These are phyloP conservation scores for Aspergillus sp. DNA, from an alignment of 2,329 filamentous ascomycete genomes.

Conservation along the genomic window DNA sequence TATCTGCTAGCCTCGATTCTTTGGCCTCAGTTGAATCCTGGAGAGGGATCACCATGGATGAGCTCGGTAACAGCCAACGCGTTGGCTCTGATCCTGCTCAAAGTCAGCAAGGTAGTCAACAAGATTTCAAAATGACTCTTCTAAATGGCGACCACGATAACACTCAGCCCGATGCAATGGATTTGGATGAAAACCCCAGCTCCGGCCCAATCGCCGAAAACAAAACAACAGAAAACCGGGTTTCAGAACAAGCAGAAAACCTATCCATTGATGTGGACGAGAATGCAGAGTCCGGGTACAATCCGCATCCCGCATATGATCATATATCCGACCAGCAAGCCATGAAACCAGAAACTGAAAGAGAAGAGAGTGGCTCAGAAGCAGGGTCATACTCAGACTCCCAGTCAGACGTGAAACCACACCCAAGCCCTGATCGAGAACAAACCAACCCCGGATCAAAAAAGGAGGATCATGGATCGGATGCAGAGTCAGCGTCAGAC, in stretches of 20 bases:
- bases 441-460: too few species aligned
- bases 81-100: too few species aligned
- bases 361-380: not conserved
- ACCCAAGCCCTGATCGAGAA: not conserved
- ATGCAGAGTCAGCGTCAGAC: not conserved
- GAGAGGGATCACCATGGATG: not conserved
- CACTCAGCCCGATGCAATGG: conserved; percentile 1
- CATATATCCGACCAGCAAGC: not conserved
- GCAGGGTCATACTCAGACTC: not conserved
- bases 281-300: not conserved
- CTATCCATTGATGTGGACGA: not conserved
- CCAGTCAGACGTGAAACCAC: not conserved
- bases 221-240: not conserved
- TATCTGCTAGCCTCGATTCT: not conserved
- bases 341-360: not conserved
- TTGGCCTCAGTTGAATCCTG: not conserved
- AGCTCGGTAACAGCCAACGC: too few species aligned
- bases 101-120: too few species aligned
- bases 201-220: not conserved
- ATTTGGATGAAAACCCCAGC: not conserved
- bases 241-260: not conserved
- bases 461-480: not conserved
- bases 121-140: too few species aligned
- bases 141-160: too few species aligned
- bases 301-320: not conserved